These are phyloP conservation scores for Xylaria sp. DNA, from an alignment of 2,329 filamentous ascomycete species.

Conservation along the genomic window DNA sequence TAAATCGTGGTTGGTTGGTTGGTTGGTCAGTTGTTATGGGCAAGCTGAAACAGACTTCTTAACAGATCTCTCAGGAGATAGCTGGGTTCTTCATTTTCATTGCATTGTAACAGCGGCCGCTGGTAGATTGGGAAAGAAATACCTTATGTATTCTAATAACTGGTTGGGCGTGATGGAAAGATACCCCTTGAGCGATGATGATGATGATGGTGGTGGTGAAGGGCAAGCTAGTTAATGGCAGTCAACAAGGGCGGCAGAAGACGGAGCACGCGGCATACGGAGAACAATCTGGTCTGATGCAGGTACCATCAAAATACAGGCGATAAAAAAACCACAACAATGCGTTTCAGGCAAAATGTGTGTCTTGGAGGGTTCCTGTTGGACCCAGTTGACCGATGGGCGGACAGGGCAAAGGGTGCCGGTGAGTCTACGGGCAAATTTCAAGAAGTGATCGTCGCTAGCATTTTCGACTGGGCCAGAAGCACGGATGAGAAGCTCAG, in stretches of 20 bases:
- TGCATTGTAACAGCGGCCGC: slow-evolving; percentile 31
- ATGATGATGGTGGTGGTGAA: slow-evolving; percentile 23
- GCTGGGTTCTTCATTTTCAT: slow-evolving; percentile 16
- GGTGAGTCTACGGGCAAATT: slow-evolving; percentile 17
- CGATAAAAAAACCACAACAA: slow-evolving; percentile 20
- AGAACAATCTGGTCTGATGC: slow-evolving; percentile 21
- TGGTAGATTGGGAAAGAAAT: slow-evolving; percentile 33
- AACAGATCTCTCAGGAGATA: slow-evolving; percentile 20
- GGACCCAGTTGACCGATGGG: slow-evolving; percentile 11
- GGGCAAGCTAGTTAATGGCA: slow-evolving; percentile 20
- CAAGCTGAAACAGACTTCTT: slow-evolving; percentile 20
- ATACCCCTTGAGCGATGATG: slow-evolving; percentile 34
- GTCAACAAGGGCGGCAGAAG: slow-evolving; percentile 15
- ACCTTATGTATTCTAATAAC: slow-evolving; percentile 24
- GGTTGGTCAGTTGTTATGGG: slow-evolving; percentile 16
- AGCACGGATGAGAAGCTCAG: slow-evolving; percentile 14
- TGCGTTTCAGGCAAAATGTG: slow-evolving; percentile 31
- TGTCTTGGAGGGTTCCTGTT: slow-evolving; percentile 16
- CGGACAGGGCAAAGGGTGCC: not conserved
- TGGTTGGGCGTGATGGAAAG: slow-evolving; percentile 32
- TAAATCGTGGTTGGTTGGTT: slow-evolving; percentile 11
- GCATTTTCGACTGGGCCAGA: slow-evolving; percentile 19
- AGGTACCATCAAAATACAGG: slow-evolving; percentile 29
- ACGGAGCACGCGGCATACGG: slow-evolving; percentile 17
- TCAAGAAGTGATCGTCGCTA: slow-evolving; percentile 11